These are phyloP conservation scores for Hypseocharis bilobata DNA, from an alignment of 441 rosid species.

Conservation along the genomic window DNA sequence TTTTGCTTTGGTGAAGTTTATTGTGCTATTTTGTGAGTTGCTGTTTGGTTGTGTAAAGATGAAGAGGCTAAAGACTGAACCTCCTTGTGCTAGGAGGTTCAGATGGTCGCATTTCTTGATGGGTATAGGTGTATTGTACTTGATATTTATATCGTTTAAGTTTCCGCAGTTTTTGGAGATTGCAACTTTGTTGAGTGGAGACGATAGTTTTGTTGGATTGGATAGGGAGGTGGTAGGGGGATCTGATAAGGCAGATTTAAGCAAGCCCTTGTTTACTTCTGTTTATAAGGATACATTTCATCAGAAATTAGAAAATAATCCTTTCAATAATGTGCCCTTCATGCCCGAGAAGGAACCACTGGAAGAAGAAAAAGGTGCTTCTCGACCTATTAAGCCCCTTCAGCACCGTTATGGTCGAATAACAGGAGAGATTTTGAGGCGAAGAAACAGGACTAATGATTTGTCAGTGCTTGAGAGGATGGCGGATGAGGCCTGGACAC, in stretches of 20 bases:
- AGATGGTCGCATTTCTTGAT: constrained; percentile 65
- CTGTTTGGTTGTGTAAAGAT: constrained; percentile 30
- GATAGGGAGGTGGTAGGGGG: constrained; percentile 35
- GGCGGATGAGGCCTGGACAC: constrained; percentile 87
- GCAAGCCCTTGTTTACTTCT: constrained; percentile 42
- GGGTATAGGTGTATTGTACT: constrained; percentile 52
- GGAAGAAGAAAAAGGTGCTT: constrained; percentile 32
- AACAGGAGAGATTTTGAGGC: constrained; percentile 59
- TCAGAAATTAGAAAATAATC: constrained; percentile 56
- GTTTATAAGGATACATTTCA: constrained; percentile 57
- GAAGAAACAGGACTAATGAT: constrained; percentile 52
- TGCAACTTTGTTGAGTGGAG: constrained; percentile 58
- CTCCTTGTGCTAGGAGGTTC: constrained; percentile 49
- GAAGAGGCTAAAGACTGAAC: constrained; percentile 66
- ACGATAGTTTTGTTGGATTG: constrained; percentile 43
- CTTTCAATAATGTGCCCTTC: constrained; percentile 39
- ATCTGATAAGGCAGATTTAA: constrained; percentile 42
- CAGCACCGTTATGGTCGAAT: constrained; percentile 60
- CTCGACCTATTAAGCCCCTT: constrained; percentile 43
- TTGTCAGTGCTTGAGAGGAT: constrained; percentile 59
- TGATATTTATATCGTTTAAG: constrained; percentile 65
- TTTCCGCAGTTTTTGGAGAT: constrained; percentile 68
- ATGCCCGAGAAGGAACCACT: constrained; percentile 42
- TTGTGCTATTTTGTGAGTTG: constrained; percentile 3
- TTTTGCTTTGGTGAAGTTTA: constrained; percentile 17